A percentile compares a stretch with the other conserved stretches of the same genome.
Evolutionary conservation across 495 filamentous ascomycete species (phyloP).

Genomic region (Penicillium lividum): DNA sequence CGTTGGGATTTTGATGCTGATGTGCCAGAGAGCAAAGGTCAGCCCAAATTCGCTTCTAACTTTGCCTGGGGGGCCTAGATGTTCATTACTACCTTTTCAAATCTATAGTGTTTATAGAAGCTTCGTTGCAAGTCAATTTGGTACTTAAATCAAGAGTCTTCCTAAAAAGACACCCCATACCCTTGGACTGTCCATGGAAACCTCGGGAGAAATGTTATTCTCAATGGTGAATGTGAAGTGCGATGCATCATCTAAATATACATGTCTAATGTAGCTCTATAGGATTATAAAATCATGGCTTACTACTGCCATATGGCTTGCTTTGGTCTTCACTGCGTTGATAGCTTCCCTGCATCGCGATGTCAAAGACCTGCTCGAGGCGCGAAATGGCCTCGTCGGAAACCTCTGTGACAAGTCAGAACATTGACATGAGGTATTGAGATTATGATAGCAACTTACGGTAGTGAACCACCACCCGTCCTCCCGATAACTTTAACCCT

Average conservation of each 20-base stretch:
- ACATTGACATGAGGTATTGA: background rate
- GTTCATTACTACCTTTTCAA: background rate
- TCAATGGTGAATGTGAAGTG: background rate
- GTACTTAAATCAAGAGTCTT: too few species aligned
- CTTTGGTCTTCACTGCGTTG: slow-evolving; percentile 38
- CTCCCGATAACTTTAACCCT: slow-evolving; percentile 41
- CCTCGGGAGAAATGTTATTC: too few species aligned
- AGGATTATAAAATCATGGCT: background rate
- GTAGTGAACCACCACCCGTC: slow-evolving; percentile 47
- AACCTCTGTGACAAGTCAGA: slow-evolving; percentile 44
- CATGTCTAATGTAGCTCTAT: background rate
- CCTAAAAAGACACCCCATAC: too few species aligned
- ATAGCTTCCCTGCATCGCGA: slow-evolving; percentile 39
- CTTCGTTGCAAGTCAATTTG: too few species aligned
- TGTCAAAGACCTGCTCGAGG: slow-evolving; percentile 44
- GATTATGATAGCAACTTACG: slow-evolving; percentile 34
- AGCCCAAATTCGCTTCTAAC: slow-evolving; percentile 10
- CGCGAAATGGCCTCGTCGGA: slow-evolving; percentile 44
- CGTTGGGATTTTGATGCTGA: slow-evolving; percentile 41
- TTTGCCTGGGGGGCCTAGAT: slow-evolving; percentile 18
- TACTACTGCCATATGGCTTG: slow-evolving; percentile 41
- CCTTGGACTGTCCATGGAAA: too few species aligned
- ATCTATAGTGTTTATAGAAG: background rate
- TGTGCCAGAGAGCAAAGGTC: slow-evolving; percentile 22
- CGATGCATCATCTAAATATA: background rate